These are phyloP conservation scores for Euphorbia peplus DNA, from an alignment of 345 rosid species.

Conservation along the genomic window DNA sequence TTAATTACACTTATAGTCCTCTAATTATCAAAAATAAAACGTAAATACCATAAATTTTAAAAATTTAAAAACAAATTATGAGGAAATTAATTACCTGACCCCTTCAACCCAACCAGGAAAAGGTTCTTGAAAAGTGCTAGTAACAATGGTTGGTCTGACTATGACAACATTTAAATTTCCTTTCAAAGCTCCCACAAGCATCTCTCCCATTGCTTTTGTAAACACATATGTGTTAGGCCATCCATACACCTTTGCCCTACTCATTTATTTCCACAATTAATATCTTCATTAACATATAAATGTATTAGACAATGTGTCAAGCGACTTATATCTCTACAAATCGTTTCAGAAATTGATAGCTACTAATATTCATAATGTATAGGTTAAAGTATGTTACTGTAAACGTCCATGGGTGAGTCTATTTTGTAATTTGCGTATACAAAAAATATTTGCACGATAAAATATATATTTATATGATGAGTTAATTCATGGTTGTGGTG, in stretches of 20 bases:
- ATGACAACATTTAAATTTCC: conserved; percentile 15
- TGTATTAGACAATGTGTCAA: too few species aligned
- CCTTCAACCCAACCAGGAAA: conserved; percentile 36
- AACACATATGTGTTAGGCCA: conserved; percentile 31
- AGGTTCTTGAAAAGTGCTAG: conserved; percentile 27
- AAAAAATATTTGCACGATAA: too few species aligned
- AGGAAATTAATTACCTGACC: conserved; percentile 9
- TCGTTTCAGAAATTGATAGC: too few species aligned
- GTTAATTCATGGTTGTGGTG: too few species aligned
- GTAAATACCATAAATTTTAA: too few species aligned
- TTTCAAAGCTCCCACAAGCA: conserved; percentile 17
- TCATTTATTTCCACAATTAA: background rate
- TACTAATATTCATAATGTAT: too few species aligned
- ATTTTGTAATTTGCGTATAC: too few species aligned
- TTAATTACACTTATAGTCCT: background rate
- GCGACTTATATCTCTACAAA: too few species aligned
- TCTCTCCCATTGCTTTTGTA: conserved; percentile 33
- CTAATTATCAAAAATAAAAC: background rate
- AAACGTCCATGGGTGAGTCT: too few species aligned
- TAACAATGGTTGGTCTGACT: conserved; percentile 20
- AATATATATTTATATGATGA: too few species aligned
- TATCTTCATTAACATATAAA: background rate
- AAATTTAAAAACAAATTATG: background rate
- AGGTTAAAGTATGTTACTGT: too few species aligned
- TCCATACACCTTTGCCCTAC: conserved; percentile 23